Evolutionary conservation across 2,329 filamentous ascomycete genomes (phyloP).

Genomic region (Epichloe sylvatica): DNA sequence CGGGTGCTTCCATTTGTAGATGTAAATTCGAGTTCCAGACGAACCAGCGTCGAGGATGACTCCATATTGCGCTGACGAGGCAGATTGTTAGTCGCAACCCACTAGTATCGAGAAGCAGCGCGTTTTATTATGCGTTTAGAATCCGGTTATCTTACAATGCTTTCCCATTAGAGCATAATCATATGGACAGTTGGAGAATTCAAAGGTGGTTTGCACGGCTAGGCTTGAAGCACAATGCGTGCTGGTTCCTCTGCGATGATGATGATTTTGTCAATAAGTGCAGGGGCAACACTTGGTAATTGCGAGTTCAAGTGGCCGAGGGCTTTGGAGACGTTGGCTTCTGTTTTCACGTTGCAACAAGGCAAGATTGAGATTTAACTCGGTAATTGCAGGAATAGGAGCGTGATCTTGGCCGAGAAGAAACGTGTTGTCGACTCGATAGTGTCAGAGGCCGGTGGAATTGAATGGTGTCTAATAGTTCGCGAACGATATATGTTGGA

Average conservation of each 20-base stretch:
- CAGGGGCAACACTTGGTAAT: not conserved
- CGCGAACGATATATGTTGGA: no score
- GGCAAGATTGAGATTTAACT: no score
- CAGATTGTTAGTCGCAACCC: not conserved
- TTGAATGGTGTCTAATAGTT: no score
- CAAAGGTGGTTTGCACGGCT: not conserved
- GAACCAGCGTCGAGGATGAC: conserved; percentile 96
- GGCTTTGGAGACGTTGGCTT: no score
- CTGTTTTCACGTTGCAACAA: no score
- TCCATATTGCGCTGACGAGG: conserved; percentile 54
- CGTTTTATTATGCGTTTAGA: not conserved
- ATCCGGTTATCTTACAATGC: conserved; percentile 12
- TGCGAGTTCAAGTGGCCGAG: not conserved
- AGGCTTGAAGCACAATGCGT: not conserved
- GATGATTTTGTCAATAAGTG: not conserved
- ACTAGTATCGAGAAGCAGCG: not conserved
- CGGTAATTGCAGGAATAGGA: not conserved
- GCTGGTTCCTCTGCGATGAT: not conserved
- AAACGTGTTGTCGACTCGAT: not conserved
- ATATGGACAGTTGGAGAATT: not conserved
- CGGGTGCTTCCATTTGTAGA: conserved; percentile 86
- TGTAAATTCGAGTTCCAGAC: conserved; percentile 86
- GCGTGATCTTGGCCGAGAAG: not conserved
- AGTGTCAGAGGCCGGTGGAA: no score
- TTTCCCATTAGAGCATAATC: conserved; percentile 14